Evolutionary conservation across 345 rosid species (phyloP).

Genomic region (Corchorus capsularis): DNA sequence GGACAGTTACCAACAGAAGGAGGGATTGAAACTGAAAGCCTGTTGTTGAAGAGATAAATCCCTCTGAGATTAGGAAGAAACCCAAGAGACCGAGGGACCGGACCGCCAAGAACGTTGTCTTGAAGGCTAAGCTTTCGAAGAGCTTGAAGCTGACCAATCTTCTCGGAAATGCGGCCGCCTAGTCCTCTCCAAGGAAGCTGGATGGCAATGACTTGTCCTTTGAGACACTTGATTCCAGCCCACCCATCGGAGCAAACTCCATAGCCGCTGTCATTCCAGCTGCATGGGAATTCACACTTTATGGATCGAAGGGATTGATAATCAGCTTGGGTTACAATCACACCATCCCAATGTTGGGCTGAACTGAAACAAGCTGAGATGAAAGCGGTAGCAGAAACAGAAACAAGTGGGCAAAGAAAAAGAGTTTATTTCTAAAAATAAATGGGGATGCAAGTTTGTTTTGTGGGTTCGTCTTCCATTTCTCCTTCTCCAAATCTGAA

Average conservation of each 20-base stretch:
- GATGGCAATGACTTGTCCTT: conserved; percentile 77
- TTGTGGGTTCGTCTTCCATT: neutral
- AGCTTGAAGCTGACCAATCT: conserved; percentile 74
- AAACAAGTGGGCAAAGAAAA: conserved; percentile 28
- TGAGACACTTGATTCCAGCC: conserved; percentile 89
- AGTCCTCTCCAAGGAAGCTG: conserved; percentile 94
- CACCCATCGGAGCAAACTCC: conserved; percentile 83
- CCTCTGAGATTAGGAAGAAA: conserved; percentile 75
- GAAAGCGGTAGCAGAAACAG: conserved; percentile 36
- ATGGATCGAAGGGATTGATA: conserved; percentile 73
- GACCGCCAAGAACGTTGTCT: conserved; percentile 70
- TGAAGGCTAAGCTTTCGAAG: conserved; percentile 83
- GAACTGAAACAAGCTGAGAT: conserved; percentile 38
- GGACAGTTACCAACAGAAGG: conserved; percentile 68
- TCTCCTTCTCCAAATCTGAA: neutral
- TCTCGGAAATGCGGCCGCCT: conserved; percentile 78
- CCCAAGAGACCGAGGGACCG: conserved; percentile 76
- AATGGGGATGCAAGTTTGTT: neutral
- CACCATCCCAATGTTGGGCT: conserved; percentile 63
- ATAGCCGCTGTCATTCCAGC: conserved; percentile 52
- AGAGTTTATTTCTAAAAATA: conserved; percentile 12
- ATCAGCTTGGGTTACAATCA: conserved; percentile 63
- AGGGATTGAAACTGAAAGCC: conserved; percentile 80
- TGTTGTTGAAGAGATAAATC: conserved; percentile 86
- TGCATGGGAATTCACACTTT: conserved; percentile 59